Conservation (phyloP, 768 basidiomycete species). For the Naganishia randhawae region DNA sequence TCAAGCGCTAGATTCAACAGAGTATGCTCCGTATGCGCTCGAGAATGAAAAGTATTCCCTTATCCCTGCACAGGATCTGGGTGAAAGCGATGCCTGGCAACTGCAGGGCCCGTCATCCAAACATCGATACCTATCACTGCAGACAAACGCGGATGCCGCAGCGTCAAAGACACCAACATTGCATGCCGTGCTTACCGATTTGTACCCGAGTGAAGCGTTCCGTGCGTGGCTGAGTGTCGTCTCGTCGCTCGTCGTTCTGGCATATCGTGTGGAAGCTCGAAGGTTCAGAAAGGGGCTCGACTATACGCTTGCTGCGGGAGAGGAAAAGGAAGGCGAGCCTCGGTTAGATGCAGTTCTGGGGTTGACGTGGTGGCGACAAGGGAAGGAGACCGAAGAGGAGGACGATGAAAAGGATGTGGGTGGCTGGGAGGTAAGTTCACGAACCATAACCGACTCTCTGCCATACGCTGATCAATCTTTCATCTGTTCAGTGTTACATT, state of each 20-base stretch:
- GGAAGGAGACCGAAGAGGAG: slow-evolving; percentile 38
- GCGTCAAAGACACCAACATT: slow-evolving; percentile 55
- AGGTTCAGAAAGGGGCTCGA: slow-evolving; percentile 88
- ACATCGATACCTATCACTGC: slow-evolving; percentile 80
- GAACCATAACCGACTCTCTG: neutral
- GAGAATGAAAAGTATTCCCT: slow-evolving; percentile 34
- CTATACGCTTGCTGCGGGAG: slow-evolving; percentile 76
- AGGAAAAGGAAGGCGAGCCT: slow-evolving; percentile 60
- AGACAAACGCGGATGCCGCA: slow-evolving; percentile 53
- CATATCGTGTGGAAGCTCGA: slow-evolving; percentile 72
- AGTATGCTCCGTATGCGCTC: slow-evolving; percentile 53
- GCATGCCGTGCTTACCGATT: slow-evolving; percentile 66
- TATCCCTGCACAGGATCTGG: slow-evolving; percentile 68
- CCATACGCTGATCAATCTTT: neutral
- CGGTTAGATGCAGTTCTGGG: slow-evolving; percentile 81
- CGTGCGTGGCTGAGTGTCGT: slow-evolving; percentile 81
- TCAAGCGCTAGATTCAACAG: slow-evolving; percentile 62
- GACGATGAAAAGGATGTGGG: slow-evolving; percentile 57
- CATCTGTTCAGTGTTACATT: slow-evolving; percentile 71
- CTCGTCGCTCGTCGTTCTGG: slow-evolving; percentile 66
- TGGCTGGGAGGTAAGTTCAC: slow-evolving; percentile 81
- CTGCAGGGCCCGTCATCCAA: slow-evolving; percentile 87
- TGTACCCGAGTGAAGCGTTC: slow-evolving; percentile 78
- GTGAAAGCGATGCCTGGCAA: slow-evolving; percentile 62
- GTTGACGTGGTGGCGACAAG: slow-evolving; percentile 62